Conservation (phyloP, 768 basidiomycete species). For the Terana coerulea region DNA sequence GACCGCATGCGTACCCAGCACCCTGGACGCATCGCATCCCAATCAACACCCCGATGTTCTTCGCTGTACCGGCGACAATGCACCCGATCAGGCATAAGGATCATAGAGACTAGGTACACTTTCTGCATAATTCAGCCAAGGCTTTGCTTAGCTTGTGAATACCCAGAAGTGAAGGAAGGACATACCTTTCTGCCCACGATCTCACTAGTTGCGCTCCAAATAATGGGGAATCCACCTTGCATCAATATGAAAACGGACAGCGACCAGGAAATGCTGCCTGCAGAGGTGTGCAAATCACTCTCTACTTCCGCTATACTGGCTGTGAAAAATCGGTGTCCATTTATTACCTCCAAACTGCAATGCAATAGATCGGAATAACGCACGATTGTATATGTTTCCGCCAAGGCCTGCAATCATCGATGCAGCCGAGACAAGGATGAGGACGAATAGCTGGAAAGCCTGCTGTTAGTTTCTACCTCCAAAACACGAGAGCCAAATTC, state of each 20-base stretch:
- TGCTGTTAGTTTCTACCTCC: background rate
- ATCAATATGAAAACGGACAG: constrained; percentile 70
- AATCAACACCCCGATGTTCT: constrained; percentile 53
- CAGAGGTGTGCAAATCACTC: constrained; percentile 53
- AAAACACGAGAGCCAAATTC: background rate
- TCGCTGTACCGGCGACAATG: constrained; percentile 52
- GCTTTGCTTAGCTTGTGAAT: too few relatives aligned
- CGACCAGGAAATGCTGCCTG: constrained; percentile 59
- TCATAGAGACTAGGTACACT: constrained; percentile 51
- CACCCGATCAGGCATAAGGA: constrained; percentile 53
- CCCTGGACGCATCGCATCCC: constrained; percentile 70
- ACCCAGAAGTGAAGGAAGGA: too few relatives aligned
- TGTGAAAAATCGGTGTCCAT: constrained; percentile 26
- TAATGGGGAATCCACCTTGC: constrained; percentile 63
- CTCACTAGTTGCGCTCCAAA: constrained; percentile 72
- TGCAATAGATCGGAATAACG: constrained; percentile 23
- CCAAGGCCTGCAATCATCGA: constrained; percentile 57
- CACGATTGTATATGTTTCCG: constrained; percentile 64
- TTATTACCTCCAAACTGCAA: constrained; percentile 9
- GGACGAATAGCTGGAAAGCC: constrained; percentile 37
- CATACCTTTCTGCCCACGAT: constrained; percentile 70
- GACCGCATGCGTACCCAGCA: constrained; percentile 41
- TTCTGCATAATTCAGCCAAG: too few relatives aligned
- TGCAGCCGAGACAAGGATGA: constrained; percentile 47
- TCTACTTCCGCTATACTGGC: constrained; percentile 64